Base-by-base conservation (phyloP, 345 rosid genomes). In the Salix suchowensis region DNA sequence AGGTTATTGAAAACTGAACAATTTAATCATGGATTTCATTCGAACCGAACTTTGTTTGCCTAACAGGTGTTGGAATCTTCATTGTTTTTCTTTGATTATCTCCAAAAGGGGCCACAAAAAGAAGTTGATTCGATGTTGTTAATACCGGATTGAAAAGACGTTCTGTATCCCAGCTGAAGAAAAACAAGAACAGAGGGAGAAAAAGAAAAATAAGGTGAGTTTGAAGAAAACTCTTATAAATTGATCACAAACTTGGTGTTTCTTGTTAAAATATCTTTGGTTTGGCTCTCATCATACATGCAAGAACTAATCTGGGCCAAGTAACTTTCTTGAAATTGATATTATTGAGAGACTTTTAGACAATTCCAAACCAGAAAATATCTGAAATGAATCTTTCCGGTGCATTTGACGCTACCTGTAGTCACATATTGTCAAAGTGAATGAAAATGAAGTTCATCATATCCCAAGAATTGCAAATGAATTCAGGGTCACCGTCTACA, bases 361-460 rank as follows among this genome's bases (percentile, higher is more conserved):
- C 62, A 73, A 42, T 24, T 62, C 75, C 24, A 72, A 42, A 46
- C 67, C 70, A 75, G 32, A 40, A 61, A 79, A 77, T 67, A 55
- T 76, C 70, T 71, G 26, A 72, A 77, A 64, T 34, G 26, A 67
- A 71, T 67, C 65, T n/a, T 50, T 68, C 68, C 39, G 46, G 16
- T 67, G 74, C 46, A 60, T 58, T 68, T 81, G 69, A 76, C 78
- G 83, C 72, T 73, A 75, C 32, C 46, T 73, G 67, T 46, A 18
- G 64, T 58, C 28, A 4, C 79, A 74, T 32, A 71, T 24, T n/a
- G 50, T 66, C 65, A 74, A 75, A 76, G 77, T 55, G 75, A 46
- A 71, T 23, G 82, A 81, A 83, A 83, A 78, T 5, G 65, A 72
- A 83, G 81, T 76, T 83, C 46, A 68, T 65, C 86, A 77, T 67